Base-by-base conservation (phyloP, 2,329 filamentous ascomycete species). In the Colletotrichum shisoi region DNA sequence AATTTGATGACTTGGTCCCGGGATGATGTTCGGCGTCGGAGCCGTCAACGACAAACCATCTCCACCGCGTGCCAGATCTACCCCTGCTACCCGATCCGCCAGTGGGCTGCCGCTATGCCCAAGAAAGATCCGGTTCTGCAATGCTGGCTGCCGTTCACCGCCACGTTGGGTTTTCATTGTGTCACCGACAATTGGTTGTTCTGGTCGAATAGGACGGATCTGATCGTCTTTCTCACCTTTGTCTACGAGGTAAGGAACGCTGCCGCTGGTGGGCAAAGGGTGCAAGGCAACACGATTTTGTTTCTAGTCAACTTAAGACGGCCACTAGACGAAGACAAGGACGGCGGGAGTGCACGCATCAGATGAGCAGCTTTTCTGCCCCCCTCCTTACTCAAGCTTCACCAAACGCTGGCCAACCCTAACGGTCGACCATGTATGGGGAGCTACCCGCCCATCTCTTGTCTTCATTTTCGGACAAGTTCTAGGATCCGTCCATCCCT, bases 141-240 rank as follows among this genome's bases (percentile, higher is more conserved):
- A 57, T 62, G 56, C 44, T 64, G 64, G 46, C 46, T 68, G 52
- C 57, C 59, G 63, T 69, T 70, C 69, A 70, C 69, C 69, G 69
- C 69, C 67, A 69, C 60, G 57, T 69, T 68, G 67, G 69, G 69
- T 68, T 63, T 56, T 39, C 42, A 53, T 61, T 65, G 67, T 70
- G 69, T 70, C 67, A 70, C 69, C 63, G 67, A 70, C 67, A 70
- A 62, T 69, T 60, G 52, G 57, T 42, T 59, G 60, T 64, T 59
- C 42, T 46, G 39, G 48, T 56, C 21, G 56, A 68, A 44, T 42
- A 31, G 34, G 48, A 52, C 51, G 54, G 56, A 62, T 58, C 24
- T 39, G 53, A 63, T 54, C 52, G 62, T 27, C 24, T 27, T 27
- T 57, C 13, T 46, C 58, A 9, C 61, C 54, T 56, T 49, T 62